These are phyloP conservation scores for Lycium barbarum DNA, from an alignment of 257 asterid genomes.

Conservation along the genomic window DNA sequence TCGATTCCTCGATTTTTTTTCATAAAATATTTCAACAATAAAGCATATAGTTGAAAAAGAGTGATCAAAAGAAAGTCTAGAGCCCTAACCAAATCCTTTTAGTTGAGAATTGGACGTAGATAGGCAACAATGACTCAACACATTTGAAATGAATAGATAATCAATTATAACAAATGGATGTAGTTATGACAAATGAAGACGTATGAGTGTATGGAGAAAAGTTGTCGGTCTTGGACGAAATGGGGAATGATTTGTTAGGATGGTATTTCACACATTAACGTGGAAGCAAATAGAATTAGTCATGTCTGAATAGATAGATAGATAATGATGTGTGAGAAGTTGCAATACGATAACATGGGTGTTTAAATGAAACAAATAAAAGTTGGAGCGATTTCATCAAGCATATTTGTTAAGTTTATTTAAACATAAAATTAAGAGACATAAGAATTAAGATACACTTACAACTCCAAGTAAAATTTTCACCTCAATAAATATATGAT, in stretches of 20 bases:
- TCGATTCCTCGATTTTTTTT: too few species aligned
- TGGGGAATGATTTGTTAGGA: background rate
- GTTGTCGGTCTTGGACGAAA: background rate
- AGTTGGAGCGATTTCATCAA: too few species aligned
- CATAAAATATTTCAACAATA: background rate
- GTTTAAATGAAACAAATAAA: too few species aligned
- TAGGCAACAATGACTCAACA: too few species aligned
- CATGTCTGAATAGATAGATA: too few species aligned
- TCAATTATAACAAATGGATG: background rate
- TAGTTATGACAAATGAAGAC: background rate
- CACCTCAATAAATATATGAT: too few species aligned
- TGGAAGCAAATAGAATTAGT: background rate
- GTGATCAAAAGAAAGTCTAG: background rate
- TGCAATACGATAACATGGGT: too few species aligned
- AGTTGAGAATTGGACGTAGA: background rate
- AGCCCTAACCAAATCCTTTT: background rate
- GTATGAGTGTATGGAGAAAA: background rate
- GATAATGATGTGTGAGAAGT: too few species aligned
- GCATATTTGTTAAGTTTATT: too few species aligned
- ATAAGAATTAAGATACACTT: too few species aligned
- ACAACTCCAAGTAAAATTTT: too few species aligned
- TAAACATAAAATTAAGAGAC: too few species aligned
- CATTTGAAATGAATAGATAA: background rate
- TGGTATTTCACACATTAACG: background rate
- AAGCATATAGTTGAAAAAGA: background rate